Conservation (phyloP, 805 yeast genomes). For the Lipomyces starkeyi region DNA sequence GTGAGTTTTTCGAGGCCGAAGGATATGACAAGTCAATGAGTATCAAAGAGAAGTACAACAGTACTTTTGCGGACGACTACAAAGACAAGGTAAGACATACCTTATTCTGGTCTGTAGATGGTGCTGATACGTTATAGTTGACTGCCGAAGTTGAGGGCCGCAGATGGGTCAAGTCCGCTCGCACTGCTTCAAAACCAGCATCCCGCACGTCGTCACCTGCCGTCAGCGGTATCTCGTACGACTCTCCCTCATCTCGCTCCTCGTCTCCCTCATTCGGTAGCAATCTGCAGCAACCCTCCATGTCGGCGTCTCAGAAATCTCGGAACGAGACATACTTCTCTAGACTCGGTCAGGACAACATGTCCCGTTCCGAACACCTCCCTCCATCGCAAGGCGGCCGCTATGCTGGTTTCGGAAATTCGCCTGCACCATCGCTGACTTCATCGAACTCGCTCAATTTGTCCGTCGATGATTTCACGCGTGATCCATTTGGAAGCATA, state of each 20-base stretch:
- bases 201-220: constrained; percentile 34
- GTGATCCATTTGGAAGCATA: constrained; percentile 90
- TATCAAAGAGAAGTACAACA: constrained; percentile 78
- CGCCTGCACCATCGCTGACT: constrained; percentile 48
- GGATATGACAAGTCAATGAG: constrained; percentile 72
- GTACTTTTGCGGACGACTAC: constrained; percentile 93
- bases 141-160: constrained; percentile 76
- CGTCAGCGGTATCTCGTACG: constrained; percentile 13
- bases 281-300: constrained; percentile 22
- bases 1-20: constrained; percentile 67
- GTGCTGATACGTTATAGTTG: constrained; percentile 46
- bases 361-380: constrained; percentile 71
- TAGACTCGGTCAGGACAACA: constrained; percentile 73
- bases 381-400: constrained; percentile 96
- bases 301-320: constrained; percentile 47
- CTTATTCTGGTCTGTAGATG: neutral
- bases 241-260: constrained; percentile 15
- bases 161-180: constrained; percentile 55
- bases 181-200: constrained; percentile 48
- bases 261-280: constrained; percentile 41
- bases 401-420: constrained; percentile 88
- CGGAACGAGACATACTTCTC: constrained; percentile 85
- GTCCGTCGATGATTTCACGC: constrained; percentile 47
- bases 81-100: constrained; percentile 60
- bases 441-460: constrained; percentile 25